phyloP scores from a whole-genome alignment of 2,329 filamentous ascomycete genomes.

The Pseudogymnoascus sp. region DNA sequence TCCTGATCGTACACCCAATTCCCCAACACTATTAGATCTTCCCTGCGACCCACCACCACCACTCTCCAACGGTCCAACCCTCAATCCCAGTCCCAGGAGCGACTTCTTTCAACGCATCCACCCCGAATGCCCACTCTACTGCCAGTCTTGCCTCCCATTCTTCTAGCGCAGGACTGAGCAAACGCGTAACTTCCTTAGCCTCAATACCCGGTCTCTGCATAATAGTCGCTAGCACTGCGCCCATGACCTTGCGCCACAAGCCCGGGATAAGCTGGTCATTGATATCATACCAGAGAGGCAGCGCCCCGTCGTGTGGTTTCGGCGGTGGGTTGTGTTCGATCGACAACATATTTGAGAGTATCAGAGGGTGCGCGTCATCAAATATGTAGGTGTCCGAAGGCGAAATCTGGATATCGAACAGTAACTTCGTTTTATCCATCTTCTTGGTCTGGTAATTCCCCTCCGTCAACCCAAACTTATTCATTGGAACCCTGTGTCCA shows the following conservation, averaged over 20 bases:
- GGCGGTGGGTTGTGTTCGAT: constrained; percentile 21
- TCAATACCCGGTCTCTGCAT: constrained; percentile 54
- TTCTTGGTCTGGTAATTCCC: constrained; percentile 64
- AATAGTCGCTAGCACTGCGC: constrained; percentile 53
- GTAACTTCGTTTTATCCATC: constrained; percentile 57
- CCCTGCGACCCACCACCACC: constrained; percentile 59
- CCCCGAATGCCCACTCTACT: constrained; percentile 44
- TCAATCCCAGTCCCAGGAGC: constrained; percentile 27
- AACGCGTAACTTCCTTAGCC: constrained; percentile 43
- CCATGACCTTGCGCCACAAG: constrained; percentile 58
- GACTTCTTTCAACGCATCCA: constrained; percentile 43
- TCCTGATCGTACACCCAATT: background rate
- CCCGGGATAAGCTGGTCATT: constrained; percentile 50
- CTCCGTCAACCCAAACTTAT: constrained; percentile 64
- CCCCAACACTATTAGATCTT: background rate
- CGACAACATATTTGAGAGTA: constrained; percentile 14
- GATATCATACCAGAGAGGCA: constrained; percentile 69
- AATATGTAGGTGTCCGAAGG: constrained; percentile 53
- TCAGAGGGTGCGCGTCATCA: constrained; percentile 38
- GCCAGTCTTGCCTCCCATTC: constrained; percentile 54
- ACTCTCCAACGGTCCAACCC: constrained; percentile 46
- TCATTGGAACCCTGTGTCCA: constrained; percentile 47
- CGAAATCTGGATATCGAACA: constrained; percentile 53
- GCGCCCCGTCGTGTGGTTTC: constrained; percentile 37
- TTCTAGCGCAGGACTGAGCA: constrained; percentile 52